Conservation (phyloP, 2,329 filamentous ascomycete genomes). For the Arthrocladium fulminans region DNA sequence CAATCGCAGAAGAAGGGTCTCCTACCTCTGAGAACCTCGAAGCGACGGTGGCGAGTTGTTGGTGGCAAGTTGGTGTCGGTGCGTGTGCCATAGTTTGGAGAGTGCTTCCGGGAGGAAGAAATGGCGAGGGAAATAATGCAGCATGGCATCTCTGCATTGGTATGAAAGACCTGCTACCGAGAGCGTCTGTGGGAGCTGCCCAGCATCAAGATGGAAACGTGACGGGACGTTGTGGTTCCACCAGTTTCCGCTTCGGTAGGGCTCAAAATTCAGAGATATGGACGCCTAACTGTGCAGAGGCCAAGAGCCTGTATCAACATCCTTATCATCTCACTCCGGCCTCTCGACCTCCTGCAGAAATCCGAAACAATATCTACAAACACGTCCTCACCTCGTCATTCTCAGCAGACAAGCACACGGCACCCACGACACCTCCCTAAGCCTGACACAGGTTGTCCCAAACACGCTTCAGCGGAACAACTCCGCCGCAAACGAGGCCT, state of each 20-base stretch:
- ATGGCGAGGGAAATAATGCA: slow-evolving; percentile 28
- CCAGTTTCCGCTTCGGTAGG: neutral
- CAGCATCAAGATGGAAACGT: neutral
- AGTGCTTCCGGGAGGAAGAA: slow-evolving; percentile 27
- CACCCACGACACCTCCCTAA: neutral
- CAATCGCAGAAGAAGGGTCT: neutral
- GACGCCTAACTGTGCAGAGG: neutral
- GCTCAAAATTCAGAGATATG: neutral
- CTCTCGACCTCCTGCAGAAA: neutral
- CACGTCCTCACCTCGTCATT: neutral
- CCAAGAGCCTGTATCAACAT: too few species aligned
- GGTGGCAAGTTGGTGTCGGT: neutral
- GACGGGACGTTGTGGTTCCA: neutral
- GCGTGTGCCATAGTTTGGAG: slow-evolving; percentile 7
- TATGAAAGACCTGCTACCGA: slow-evolving; percentile 8
- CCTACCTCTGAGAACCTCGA: neutral
- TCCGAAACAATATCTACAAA: neutral
- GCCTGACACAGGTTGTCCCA: neutral
- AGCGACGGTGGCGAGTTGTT: neutral
- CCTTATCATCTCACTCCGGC: neutral
- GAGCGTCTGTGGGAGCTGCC: slow-evolving; percentile 8
- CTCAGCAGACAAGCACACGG: neutral
- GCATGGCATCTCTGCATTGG: slow-evolving; percentile 24
- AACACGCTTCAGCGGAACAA: neutral
- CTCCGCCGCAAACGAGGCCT: neutral